phyloP scores from a whole-genome alignment of 1,284 basidiomycete genomes.

The Sphaerobolus stellatus region DNA sequence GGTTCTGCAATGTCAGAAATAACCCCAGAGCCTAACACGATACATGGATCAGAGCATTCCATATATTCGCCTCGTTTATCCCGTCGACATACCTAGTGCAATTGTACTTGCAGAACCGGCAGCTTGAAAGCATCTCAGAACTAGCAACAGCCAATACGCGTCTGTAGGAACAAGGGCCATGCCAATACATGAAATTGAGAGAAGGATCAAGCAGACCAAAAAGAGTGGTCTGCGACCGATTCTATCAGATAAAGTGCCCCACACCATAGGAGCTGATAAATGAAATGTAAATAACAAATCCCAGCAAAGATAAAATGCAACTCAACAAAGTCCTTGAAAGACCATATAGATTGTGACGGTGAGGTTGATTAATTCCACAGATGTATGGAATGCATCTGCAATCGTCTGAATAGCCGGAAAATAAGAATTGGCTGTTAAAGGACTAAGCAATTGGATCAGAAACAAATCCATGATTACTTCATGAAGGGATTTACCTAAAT shows the following conservation, averaged over 20 bases:
- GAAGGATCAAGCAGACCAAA: slow-evolving; percentile 50
- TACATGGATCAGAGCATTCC: neutral
- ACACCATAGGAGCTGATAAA: slow-evolving; percentile 60
- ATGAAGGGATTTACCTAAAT: slow-evolving; percentile 49
- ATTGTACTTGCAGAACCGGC: slow-evolving; percentile 60
- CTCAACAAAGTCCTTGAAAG: slow-evolving; percentile 69
- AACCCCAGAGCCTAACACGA: slow-evolving; percentile 29
- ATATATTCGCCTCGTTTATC: neutral
- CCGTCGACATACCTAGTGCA: slow-evolving; percentile 43
- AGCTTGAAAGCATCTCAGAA: slow-evolving; percentile 61
- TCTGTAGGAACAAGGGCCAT: slow-evolving; percentile 59
- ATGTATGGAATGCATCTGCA: slow-evolving; percentile 58
- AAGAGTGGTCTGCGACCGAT: slow-evolving; percentile 56
- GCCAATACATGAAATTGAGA: slow-evolving; percentile 56
- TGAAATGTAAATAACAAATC: too few species aligned
- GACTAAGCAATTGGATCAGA: slow-evolving; percentile 39
- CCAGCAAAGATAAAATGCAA: too few species aligned
- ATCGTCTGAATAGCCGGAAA: slow-evolving; percentile 75
- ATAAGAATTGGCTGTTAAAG: slow-evolving; percentile 74
- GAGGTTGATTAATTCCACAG: slow-evolving; percentile 68
- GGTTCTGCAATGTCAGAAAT: slow-evolving; percentile 41
- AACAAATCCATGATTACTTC: neutral
- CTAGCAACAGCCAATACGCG: slow-evolving; percentile 60
- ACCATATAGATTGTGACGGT: slow-evolving; percentile 80
- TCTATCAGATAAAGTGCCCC: slow-evolving; percentile 59